Percentiles rank a stretch among this genome's conserved stretches.
These are phyloP conservation scores for Metschnikowia kofuensis DNA, from an alignment of 805 yeast genomes.

Conservation along the genomic window DNA sequence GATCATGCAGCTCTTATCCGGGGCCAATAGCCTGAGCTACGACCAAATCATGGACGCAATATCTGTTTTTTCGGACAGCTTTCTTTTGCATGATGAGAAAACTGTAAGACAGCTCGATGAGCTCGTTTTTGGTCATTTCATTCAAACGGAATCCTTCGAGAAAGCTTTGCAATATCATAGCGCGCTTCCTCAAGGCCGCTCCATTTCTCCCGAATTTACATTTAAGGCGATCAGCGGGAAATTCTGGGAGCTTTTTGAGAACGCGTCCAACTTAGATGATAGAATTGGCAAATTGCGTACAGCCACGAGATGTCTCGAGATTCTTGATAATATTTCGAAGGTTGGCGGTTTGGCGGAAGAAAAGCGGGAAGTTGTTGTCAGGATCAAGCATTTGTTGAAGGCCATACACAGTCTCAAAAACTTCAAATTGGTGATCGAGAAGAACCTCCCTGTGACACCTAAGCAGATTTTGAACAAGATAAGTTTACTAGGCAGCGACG, in stretches of 20 bases:
- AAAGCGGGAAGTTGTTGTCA: slow-evolving; percentile 13
- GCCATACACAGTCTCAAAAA: slow-evolving; percentile 35
- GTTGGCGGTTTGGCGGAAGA: not conserved
- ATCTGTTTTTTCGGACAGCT: slow-evolving; percentile 21
- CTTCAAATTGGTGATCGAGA: slow-evolving; percentile 25
- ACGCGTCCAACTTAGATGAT: slow-evolving; percentile 33
- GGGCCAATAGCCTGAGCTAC: slow-evolving; percentile 24
- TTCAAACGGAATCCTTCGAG: slow-evolving; percentile 27
- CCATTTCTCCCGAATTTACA: slow-evolving; percentile 10
- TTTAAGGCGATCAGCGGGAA: slow-evolving; percentile 18
- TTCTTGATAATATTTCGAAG: slow-evolving; percentile 21
- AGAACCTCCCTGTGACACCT: slow-evolving; percentile 16
- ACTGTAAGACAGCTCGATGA: slow-evolving; percentile 16
- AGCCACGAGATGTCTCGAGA: slow-evolving; percentile 24
- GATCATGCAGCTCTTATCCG: slow-evolving; percentile 23
- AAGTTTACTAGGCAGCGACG: slow-evolving; percentile 6
- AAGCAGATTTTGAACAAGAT: slow-evolving; percentile 15
- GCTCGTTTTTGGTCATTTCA: slow-evolving; percentile 28
- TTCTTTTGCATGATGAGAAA: slow-evolving; percentile 15
- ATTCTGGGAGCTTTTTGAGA: slow-evolving; percentile 35
- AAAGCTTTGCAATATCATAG: slow-evolving; percentile 18
- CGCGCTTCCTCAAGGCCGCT: slow-evolving; percentile 14
- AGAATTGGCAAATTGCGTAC: slow-evolving; percentile 27
- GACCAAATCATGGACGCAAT: slow-evolving; percentile 20
- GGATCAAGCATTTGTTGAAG: slow-evolving; percentile 34